phyloP scores from a whole-genome alignment of 352 stramenopile species.

The Phytophthora pinifolia region DNA sequence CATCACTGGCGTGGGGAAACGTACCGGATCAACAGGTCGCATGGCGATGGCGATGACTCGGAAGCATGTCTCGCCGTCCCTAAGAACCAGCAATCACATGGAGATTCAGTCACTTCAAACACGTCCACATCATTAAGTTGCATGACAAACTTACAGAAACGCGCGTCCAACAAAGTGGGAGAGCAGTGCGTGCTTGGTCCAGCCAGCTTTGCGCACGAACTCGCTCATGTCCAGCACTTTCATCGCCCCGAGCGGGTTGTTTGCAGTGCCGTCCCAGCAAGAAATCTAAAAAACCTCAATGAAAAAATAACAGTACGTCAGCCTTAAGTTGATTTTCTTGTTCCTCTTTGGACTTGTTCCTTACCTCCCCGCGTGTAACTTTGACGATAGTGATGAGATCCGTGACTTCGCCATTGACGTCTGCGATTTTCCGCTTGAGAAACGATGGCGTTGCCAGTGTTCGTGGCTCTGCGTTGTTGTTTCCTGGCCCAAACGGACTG shows the following conservation, averaged over 20 bases:
- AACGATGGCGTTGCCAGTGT: conserved; percentile 40
- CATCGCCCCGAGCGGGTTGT: conserved; percentile 38
- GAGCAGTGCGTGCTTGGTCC: too few species aligned
- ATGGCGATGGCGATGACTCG: too few species aligned
- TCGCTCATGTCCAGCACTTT: conserved; percentile 74
- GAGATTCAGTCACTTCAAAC: too few species aligned
- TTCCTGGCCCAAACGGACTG: conserved; percentile 26
- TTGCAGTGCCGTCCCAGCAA: conserved; percentile 59
- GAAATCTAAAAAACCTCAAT: conserved; percentile 50
- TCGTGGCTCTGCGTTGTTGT: conserved; percentile 23
- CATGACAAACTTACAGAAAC: too few species aligned
- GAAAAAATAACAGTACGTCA: conserved; percentile 4
- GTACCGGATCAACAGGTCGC: too few species aligned
- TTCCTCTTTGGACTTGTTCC: neutral
- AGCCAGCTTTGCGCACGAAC: conserved; percentile 71
- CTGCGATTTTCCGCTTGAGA: conserved; percentile 49
- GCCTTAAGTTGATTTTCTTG: neutral
- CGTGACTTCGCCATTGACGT: conserved; percentile 48
- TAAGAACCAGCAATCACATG: too few species aligned
- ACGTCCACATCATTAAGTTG: too few species aligned
- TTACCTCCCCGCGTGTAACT: conserved; percentile 68
- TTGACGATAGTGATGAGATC: conserved; percentile 78
- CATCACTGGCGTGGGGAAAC: too few species aligned
- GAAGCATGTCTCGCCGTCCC: too few species aligned
- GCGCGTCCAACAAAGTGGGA: too few species aligned